A percentile compares a stretch with the other conserved stretches of the same genome.
Conservation (phyloP, 495 filamentous ascomycete species). For the Trichocladium antarcticum region DNA sequence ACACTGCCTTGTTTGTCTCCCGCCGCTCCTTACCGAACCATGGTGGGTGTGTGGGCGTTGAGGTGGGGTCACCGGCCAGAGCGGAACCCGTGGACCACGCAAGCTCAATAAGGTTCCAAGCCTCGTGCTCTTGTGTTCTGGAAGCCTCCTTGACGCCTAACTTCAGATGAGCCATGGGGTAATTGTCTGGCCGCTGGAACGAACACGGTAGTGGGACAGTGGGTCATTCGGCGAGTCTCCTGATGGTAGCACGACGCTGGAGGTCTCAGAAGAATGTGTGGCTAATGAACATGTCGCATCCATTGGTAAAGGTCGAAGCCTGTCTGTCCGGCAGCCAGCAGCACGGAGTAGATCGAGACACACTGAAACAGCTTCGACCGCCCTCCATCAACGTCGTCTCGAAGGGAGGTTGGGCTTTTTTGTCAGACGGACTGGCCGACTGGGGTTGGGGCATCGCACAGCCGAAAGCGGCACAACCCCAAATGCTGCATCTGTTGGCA, state of each 20-base stretch:
- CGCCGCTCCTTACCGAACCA: background rate
- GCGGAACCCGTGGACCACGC: conserved; percentile 5
- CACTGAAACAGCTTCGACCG: background rate
- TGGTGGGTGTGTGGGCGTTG: background rate
- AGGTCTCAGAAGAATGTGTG: background rate
- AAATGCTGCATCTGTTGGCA: background rate
- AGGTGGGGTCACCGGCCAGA: conserved; percentile 6
- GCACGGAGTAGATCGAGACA: too few species aligned
- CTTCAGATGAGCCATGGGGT: conserved; percentile 6
- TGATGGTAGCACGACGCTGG: conserved; percentile 5
- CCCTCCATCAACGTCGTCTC: background rate
- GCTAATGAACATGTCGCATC: conserved; percentile 3
- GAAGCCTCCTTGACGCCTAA: background rate
- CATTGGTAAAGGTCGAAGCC: too few species aligned
- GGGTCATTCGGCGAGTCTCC: conserved; percentile 3
- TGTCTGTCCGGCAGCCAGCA: too few species aligned
- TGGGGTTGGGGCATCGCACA: background rate
- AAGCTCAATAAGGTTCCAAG: background rate
- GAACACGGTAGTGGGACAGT: background rate
- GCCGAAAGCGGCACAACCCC: conserved; percentile 3
- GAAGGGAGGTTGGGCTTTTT: background rate
- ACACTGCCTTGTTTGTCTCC: background rate
- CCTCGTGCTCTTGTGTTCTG: conserved; percentile 4
- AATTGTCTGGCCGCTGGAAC: background rate
- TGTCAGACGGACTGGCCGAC: background rate